These are phyloP conservation scores for Cryphonectria naterciae DNA, from an alignment of 2,329 filamentous ascomycete genomes.

Conservation along the genomic window DNA sequence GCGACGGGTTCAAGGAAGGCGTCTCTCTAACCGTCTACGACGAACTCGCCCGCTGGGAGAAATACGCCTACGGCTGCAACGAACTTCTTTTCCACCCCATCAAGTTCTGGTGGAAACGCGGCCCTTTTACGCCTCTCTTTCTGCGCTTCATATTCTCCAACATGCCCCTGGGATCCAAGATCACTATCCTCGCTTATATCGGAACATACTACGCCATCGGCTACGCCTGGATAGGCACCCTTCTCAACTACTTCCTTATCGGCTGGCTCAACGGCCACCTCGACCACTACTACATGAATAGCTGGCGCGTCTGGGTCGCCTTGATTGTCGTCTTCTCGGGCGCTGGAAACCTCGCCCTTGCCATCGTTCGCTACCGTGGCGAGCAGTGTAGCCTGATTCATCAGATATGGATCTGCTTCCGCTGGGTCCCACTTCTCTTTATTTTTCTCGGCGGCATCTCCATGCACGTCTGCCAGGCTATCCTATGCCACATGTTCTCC, in stretches of 20 bases:
- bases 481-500: constrained; percentile 82
- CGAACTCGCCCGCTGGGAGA: constrained; percentile 83
- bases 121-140: constrained; percentile 81
- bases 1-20: constrained; percentile 80
- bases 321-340: constrained; percentile 80
- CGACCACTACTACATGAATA: constrained; percentile 80
- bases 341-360: constrained; percentile 72
- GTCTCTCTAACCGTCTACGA: constrained; percentile 85
- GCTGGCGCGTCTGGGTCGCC: constrained; percentile 79
- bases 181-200: constrained; percentile 77
- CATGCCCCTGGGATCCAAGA: constrained; percentile 75
- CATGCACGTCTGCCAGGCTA: constrained; percentile 78
- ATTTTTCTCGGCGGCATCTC: constrained; percentile 84
- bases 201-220: constrained; percentile 82
- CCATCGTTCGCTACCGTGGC: constrained; percentile 72
- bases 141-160: constrained; percentile 72
- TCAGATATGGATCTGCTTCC: constrained; percentile 67
- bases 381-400: constrained; percentile 65
- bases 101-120: constrained; percentile 70
- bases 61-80: constrained; percentile 84
- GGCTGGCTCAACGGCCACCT: constrained; percentile 79
- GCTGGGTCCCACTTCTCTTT: constrained; percentile 74
- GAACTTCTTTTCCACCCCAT: constrained; percentile 82
- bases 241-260: constrained; percentile 74
- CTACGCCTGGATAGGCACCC: constrained; percentile 74